Evolutionary conservation across 192 early-diverging fungal genomes (phyloP), one percentile per base, ranked within the genome.

Genomic region (Backusella australiensis): DNA sequence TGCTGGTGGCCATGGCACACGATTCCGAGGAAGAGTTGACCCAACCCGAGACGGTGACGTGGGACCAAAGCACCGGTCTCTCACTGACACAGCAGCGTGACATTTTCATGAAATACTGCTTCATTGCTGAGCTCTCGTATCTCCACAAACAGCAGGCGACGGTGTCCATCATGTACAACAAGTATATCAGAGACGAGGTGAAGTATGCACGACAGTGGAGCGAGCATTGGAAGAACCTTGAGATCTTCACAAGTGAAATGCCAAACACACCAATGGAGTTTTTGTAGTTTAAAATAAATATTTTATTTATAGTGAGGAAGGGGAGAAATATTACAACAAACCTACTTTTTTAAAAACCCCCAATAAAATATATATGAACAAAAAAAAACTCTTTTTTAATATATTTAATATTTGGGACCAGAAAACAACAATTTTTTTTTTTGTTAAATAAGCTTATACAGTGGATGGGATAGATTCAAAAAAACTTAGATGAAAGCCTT

Each of bases 401-500:
- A 59, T 59, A 59, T 59, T 26, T 59, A 59, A 9, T 6, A 11
- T 26, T 59, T 4, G 42, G 53, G 38, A 39, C 38, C 38, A 59
- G 53, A 59, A 11, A 52, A n/a, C 8, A 11, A 39, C 38, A 39
- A 11, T 39, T 39, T 53, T 17, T 44, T 44, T 44, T 56, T 56
- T 59, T 26, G 7, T 59, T 56, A 59, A 59, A 59, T 59, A 59
- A 59, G 53, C 53, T 59, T 59, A 49, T 59, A 59, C 53, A 59
- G 46, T 49, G 9, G 46, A 19, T 14, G 7, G 21, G 9, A 3
- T 3, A 12, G 8, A 12, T 19, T 19, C 19, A 52, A 52, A n/a
- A n/a, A 52, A 21, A n/a, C 46, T 72, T 72, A 74, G 35, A 53
- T 66, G 85, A 96, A 96, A 78, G 90, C 86, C 88, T 93, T 92